Conservation (phyloP, 2,329 filamentous ascomycete genomes). For the Colletotrichum destructivum region DNA sequence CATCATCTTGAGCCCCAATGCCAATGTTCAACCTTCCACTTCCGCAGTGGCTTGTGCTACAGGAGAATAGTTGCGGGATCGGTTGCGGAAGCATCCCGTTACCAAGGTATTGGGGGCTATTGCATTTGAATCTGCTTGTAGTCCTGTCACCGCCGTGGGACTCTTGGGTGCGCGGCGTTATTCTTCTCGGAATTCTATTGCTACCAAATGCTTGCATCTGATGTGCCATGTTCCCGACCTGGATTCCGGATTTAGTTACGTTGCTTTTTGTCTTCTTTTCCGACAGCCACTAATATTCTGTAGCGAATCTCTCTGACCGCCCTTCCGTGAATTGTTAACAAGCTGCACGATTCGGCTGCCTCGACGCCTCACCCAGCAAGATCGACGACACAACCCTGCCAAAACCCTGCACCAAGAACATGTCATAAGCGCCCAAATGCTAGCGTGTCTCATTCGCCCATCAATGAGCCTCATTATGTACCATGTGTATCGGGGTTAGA, state of each 20-base stretch:
- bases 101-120: neutral
- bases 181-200: too few relatives aligned
- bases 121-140: too few relatives aligned
- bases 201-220: too few relatives aligned
- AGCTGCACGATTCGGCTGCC: neutral
- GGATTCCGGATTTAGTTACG: neutral
- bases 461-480: neutral
- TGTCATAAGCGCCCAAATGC: neutral
- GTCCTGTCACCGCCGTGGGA: too few relatives aligned
- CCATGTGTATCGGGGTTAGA: neutral
- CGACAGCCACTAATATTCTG: neutral
- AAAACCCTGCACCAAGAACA: neutral
- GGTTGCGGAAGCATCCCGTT: neutral
- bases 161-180: too few relatives aligned
- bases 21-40: neutral
- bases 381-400: neutral
- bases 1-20: neutral
- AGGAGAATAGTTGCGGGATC: neutral
- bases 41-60: neutral
- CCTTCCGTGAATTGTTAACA: neutral
- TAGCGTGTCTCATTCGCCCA: neutral
- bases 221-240: too few relatives aligned
- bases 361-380: neutral
- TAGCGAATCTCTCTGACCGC: constrained; percentile 5
- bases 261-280: neutral